A percentile compares a stretch with the other conserved stretches of the same genome.
These are phyloP conservation scores for Glaciozyma antarctica DNA, from an alignment of 768 basidiomycete genomes.

Conservation along the genomic window DNA sequence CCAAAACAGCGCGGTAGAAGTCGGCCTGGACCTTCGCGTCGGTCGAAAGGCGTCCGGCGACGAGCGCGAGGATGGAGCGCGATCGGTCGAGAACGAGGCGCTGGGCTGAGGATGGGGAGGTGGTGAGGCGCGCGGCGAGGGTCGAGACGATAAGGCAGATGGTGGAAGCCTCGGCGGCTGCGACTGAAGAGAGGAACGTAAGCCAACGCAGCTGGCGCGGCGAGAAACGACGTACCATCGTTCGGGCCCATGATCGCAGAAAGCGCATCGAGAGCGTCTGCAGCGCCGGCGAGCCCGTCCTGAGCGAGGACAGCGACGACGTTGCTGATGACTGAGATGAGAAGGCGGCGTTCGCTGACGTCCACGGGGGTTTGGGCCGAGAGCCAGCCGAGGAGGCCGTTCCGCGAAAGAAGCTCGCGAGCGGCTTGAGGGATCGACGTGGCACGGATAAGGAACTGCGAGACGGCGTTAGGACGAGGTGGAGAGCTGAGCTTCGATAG, in stretches of 20 bases:
- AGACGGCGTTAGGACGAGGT: not conserved
- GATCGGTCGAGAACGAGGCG: not conserved
- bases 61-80: not conserved
- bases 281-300: conserved; percentile 21
- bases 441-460: conserved; percentile 27
- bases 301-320: conserved; percentile 8
- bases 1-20: conserved; percentile 12
- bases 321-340: conserved; percentile 10
- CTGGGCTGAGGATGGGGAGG: not conserved
- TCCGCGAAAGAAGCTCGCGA: conserved; percentile 30
- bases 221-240: conserved; percentile 7
- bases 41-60: conserved; percentile 3
- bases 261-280: conserved; percentile 22
- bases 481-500: not conserved
- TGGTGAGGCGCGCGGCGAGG: not conserved
- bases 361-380: conserved; percentile 13
- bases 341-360: conserved; percentile 14
- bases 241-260: not conserved
- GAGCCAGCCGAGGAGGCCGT: conserved; percentile 29
- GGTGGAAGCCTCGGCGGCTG: not conserved
- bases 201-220: not conserved
- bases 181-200: not conserved
- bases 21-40: not conserved
- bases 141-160: conserved; percentile 2
- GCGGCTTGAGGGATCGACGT: conserved; percentile 29